These are phyloP conservation scores for Talaromyces trachyspermus DNA, from an alignment of 495 filamentous ascomycete genomes.

Conservation along the genomic window DNA sequence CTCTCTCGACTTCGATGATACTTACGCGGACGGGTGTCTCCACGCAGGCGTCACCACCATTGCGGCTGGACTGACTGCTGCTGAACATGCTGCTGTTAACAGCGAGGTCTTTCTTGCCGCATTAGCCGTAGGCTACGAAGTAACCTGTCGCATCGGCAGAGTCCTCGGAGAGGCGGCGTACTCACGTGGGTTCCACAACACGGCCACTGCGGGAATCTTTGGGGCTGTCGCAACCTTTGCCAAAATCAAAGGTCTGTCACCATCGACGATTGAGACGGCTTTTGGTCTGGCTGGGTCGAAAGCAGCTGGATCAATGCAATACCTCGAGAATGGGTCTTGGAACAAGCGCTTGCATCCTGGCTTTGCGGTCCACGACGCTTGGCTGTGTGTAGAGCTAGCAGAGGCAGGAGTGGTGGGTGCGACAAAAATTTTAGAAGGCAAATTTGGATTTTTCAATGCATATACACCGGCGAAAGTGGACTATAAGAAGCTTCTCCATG, in stretches of 20 bases:
- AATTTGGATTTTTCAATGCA: not conserved
- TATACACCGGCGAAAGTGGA: not conserved
- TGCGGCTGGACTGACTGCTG: not conserved
- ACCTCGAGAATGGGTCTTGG: not conserved
- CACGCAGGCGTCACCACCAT: not conserved
- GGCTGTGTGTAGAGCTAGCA: not conserved
- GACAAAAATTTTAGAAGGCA: not conserved
- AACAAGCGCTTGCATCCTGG: not conserved
- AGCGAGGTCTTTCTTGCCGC: not conserved
- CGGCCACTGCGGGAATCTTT: not conserved
- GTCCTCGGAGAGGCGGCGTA: not conserved
- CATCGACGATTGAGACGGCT: not conserved
- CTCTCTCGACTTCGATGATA: not conserved
- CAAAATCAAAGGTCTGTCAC: not conserved
- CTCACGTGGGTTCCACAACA: not conserved
- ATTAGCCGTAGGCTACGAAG: not conserved
- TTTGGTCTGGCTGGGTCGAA: not conserved
- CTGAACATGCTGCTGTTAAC: not conserved
- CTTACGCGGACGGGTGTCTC: not conserved
- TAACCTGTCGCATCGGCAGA: not conserved
- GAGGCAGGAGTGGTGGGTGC: not conserved
- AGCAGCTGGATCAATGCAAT: not conserved
- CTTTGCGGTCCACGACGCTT: not conserved
- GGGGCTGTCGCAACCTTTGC: not conserved
- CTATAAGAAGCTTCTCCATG: not conserved